These are phyloP conservation scores for Thelephora ganbajun DNA, from an alignment of 768 basidiomycete genomes.

Conservation along the genomic window DNA sequence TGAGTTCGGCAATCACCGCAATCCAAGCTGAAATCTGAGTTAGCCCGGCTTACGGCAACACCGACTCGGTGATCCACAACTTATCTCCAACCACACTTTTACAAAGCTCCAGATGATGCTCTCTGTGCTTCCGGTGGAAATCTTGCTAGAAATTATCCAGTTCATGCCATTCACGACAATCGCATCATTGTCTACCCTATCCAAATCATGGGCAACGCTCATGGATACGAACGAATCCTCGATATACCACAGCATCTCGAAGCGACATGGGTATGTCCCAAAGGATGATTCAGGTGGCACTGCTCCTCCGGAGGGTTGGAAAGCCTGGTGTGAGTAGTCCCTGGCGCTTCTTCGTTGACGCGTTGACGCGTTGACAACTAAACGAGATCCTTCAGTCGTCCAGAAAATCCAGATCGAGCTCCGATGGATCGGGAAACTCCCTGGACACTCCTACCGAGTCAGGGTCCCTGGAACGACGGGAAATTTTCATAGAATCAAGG, in stretches of 20 bases:
- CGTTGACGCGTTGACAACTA: no score
- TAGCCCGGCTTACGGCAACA: no score
- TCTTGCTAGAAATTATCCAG: slow-evolving; percentile 33
- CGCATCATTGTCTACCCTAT: slow-evolving; percentile 16
- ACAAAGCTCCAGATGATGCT: slow-evolving; percentile 22
- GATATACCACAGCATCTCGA: slow-evolving; percentile 47
- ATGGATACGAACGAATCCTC: slow-evolving; percentile 27
- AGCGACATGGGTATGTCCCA: slow-evolving; percentile 34
- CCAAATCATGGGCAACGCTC: no score
- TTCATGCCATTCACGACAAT: slow-evolving; percentile 36
- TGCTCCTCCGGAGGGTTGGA: no score
- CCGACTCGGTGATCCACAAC: no score
- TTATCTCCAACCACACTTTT: no score
- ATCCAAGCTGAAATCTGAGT: no score
- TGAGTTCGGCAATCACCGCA: no score
- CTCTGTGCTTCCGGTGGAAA: slow-evolving; percentile 38
- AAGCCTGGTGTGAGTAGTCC: slow-evolving; percentile 38
- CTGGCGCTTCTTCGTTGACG: slow-evolving; percentile 1
- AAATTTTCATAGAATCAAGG: slow-evolving; percentile 60
- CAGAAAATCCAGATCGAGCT: slow-evolving; percentile 29
- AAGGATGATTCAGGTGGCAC: no score
- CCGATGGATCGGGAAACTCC: slow-evolving; percentile 47
- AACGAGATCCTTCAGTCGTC: slow-evolving; percentile 22
- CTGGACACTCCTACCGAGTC: no score
- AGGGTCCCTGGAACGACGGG: no score